phyloP scores from a whole-genome alignment of 352 stramenopile genomes.

The Globisporangium alternatum region DNA sequence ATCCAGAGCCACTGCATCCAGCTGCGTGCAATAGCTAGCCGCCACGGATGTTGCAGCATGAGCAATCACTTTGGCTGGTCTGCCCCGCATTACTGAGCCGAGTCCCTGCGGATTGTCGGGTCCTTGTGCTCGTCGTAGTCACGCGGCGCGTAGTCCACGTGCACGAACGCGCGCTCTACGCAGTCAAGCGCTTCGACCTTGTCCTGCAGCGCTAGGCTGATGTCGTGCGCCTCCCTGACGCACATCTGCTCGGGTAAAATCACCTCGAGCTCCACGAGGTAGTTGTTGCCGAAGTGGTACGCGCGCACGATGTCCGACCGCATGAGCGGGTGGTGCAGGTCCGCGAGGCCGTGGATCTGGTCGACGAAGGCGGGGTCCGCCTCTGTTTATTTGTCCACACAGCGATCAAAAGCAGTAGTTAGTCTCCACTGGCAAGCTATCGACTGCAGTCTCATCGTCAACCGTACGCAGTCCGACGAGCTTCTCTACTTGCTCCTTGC shows the following conservation, averaged over 20 bases:
- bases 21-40: too few relatives aligned
- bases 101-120: slow-evolving; percentile 55
- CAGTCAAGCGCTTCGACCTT: slow-evolving; percentile 95
- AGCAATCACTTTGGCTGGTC: not conserved
- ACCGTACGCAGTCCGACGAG: slow-evolving; percentile 85
- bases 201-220: slow-evolving; percentile 95
- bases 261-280: slow-evolving; percentile 88
- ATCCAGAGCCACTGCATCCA: too few relatives aligned
- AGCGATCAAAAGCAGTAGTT: not conserved
- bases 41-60: too few relatives aligned
- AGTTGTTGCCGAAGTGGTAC: slow-evolving; percentile 98
- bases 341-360: slow-evolving; percentile 85
- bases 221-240: slow-evolving; percentile 94
- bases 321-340: slow-evolving; percentile 87
- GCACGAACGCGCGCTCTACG: slow-evolving; percentile 97
- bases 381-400: slow-evolving; percentile 36
- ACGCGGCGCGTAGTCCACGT: slow-evolving; percentile 94
- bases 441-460: not conserved
- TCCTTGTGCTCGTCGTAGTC: slow-evolving; percentile 91
- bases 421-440: not conserved
- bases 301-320: slow-evolving; percentile 91
- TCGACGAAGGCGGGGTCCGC: slow-evolving; percentile 93
- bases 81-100: slow-evolving; percentile 5
- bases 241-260: slow-evolving; percentile 88
- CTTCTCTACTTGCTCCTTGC: slow-evolving; percentile 94